Base-by-base conservation (phyloP, 352 stramenopile species). In the Pythium brassicae region DNA sequence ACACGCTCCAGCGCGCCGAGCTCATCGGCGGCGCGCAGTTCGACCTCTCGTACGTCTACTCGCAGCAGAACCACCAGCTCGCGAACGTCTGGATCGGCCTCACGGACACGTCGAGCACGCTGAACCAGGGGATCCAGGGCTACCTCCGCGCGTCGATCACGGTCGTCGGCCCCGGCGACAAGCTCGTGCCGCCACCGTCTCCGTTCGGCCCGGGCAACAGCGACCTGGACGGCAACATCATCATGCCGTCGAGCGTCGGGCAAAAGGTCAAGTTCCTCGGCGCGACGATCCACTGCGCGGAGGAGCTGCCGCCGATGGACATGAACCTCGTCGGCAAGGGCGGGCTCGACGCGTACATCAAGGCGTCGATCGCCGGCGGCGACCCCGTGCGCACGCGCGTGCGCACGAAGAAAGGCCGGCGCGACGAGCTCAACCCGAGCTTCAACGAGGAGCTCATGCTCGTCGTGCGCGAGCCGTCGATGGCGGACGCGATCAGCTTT, bases 71-170 rank as follows among this genome's bases (percentile, higher is more conserved):
- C 55, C 89, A 97, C 55, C 85, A 97, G 57, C 69, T 97, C 19
- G 80, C 89, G 26, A 92, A 94, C 45, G 78, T 94, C 35, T 97
- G 91, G 91, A 85, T 97, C 32, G 86, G 85, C 44, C 59, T 97
- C 9, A 92, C 93, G 17, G 88, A 97, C 59, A 87, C 85, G 23
- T 63, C 74, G 15, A 88, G 86, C 56, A 86, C 78, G 2, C 68
- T 78, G 27, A 94, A 96, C 59, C 69, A 89, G 57, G 87, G 89
- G 2, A 85, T 97, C 22, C 91, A 97, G 62, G 91, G 91, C 23
- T 97, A 97, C 45, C 62, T 97, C 20, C 88, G 90, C 55, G 76
- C 92, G 0, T 95, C 83, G 0, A 82, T 97, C 50, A 83, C 85
- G 1, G 87, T 97, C 26, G 71, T 97, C 55, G 90, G 90, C 26